These are phyloP conservation scores for Euphorbia schlechtendalii DNA, from an alignment of 441 rosid genomes.

Conservation along the genomic window DNA sequence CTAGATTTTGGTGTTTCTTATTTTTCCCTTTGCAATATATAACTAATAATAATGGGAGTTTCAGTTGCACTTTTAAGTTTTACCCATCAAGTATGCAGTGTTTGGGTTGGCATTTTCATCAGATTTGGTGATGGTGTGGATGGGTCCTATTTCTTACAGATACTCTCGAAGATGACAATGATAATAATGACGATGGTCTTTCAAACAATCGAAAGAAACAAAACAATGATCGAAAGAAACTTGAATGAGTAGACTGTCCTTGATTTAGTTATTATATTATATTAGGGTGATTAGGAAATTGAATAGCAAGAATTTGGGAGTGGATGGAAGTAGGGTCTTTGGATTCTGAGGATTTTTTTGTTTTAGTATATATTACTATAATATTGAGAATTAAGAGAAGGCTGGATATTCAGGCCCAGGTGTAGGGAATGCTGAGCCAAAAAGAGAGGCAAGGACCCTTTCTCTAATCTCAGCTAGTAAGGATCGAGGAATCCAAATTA, in stretches of 20 bases:
- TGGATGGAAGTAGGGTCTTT: slow-evolving; percentile 10
- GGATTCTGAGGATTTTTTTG: slow-evolving; percentile 14
- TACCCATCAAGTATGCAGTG: not conserved
- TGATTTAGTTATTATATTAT: no score
- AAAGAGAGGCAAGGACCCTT: not conserved
- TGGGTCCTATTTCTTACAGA: slow-evolving; percentile 16
- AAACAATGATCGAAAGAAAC: not conserved
- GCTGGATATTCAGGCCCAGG: slow-evolving; percentile 19
- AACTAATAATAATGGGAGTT: slow-evolving; percentile 14
- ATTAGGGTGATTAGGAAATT: not conserved
- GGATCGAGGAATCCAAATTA: no score
- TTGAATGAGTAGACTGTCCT: not conserved
- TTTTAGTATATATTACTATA: not conserved
- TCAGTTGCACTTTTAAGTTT: no score
- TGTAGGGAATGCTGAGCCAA: slow-evolving; percentile 21
- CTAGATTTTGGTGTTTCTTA: not conserved
- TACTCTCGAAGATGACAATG: not conserved
- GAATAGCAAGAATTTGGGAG: not conserved
- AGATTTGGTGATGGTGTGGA: slow-evolving; percentile 20
- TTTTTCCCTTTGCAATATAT: not conserved
- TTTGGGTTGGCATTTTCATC: slow-evolving; percentile 20
- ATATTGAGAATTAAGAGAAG: not conserved
- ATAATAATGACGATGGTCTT: not conserved
- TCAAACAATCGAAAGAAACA: not conserved
- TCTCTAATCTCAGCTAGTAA: no score